These are phyloP conservation scores for Candida ortonii DNA, from an alignment of 805 yeast genomes.

Conservation along the genomic window DNA sequence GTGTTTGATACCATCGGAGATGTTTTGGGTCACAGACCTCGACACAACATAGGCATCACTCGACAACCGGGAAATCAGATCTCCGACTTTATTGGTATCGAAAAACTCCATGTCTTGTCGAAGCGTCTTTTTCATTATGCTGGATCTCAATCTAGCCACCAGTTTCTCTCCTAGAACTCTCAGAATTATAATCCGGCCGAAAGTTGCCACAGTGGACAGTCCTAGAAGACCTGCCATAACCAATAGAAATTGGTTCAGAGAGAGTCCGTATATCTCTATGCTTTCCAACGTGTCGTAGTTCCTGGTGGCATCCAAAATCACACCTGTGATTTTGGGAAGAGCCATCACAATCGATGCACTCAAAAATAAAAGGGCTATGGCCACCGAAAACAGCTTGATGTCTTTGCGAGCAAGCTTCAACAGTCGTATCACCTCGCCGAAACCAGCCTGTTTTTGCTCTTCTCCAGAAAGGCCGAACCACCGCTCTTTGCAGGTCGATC, in stretches of 20 bases:
- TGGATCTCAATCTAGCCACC: conserved; percentile 78
- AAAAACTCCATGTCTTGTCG: conserved; percentile 87
- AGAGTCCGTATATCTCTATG: conserved; percentile 51
- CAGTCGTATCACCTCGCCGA: conserved; percentile 39
- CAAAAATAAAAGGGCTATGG: conserved; percentile 42
- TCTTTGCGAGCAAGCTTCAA: conserved; percentile 44
- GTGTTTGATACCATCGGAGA: conserved; percentile 88
- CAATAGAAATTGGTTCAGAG: conserved; percentile 57
- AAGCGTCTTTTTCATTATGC: conserved; percentile 71
- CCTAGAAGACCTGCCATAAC: conserved; percentile 61
- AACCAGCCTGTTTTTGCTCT: conserved; percentile 33
- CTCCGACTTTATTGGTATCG: conserved; percentile 90
- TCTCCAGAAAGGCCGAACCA: conserved; percentile 31
- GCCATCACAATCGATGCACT: conserved; percentile 52
- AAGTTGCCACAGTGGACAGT: conserved; percentile 75
- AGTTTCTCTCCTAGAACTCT: conserved; percentile 82
- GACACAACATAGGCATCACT: conserved; percentile 90
- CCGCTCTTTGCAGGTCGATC: conserved; percentile 27
- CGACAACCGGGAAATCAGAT: conserved; percentile 80
- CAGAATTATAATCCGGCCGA: conserved; percentile 71
- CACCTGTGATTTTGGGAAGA: conserved; percentile 55
- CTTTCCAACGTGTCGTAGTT: conserved; percentile 26
- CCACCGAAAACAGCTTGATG: conserved; percentile 40
- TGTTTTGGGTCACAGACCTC: conserved; percentile 79
- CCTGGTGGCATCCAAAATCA: conserved; percentile 49